These are phyloP conservation scores for Ilex paraguariensis DNA, from an alignment of 305 asterid genomes.

Conservation along the genomic window DNA sequence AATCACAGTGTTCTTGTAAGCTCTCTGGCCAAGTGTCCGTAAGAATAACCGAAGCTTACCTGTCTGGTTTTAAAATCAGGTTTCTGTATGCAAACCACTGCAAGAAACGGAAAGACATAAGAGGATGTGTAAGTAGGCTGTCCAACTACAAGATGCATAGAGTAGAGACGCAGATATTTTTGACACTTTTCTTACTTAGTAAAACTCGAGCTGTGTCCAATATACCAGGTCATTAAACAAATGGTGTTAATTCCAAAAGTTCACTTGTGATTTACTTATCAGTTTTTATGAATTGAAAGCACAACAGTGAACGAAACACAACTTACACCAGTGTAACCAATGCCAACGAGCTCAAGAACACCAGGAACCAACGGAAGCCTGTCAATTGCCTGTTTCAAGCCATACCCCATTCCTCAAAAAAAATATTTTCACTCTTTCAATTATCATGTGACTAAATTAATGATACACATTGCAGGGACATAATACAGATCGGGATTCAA, in stretches of 20 bases:
- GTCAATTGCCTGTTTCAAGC: slow-evolving; percentile 62
- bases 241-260: no score
- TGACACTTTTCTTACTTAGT: background rate
- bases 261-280: no score
- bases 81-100: slow-evolving; percentile 89
- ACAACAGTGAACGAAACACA: background rate
- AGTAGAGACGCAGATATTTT: background rate
- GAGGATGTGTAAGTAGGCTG: no score
- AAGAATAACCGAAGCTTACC: slow-evolving; percentile 27
- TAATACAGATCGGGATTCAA: no score
- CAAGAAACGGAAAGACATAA: slow-evolving; percentile 3
- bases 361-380: slow-evolving; percentile 87
- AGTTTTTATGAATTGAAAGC: no score
- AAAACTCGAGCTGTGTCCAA: background rate
- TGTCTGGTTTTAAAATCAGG: slow-evolving; percentile 53
- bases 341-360: slow-evolving; percentile 81
- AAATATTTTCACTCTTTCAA: background rate
- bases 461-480: no score
- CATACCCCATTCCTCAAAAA: background rate
- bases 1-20: background rate
- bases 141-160: background rate
- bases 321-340: slow-evolving; percentile 83
- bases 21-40: no score
- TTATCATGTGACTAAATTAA: background rate
- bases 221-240: no score